Conservation (phyloP, 1,284 basidiomycete species). For the Leccinum subrobustum region DNA sequence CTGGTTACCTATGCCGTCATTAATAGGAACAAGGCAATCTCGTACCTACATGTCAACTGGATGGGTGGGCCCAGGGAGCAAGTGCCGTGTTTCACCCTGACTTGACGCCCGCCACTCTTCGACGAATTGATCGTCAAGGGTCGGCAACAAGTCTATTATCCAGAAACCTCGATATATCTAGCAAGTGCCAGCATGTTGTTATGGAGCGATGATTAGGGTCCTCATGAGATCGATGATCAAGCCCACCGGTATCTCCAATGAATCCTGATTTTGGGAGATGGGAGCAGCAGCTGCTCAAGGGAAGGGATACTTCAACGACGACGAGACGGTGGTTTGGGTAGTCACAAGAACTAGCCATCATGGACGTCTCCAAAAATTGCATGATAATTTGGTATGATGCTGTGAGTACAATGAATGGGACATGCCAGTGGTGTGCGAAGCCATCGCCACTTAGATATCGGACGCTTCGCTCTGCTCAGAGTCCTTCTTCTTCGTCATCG, state of each 20-base stretch:
- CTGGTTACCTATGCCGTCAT: neutral
- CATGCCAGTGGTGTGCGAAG: neutral
- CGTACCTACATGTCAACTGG: neutral
- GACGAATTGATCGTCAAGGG: neutral
- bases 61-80: neutral
- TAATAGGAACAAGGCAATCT: neutral
- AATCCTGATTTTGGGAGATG: neutral
- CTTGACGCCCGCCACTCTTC: neutral
- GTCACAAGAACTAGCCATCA: neutral
- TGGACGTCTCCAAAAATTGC: neutral
- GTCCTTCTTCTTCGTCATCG: slow-evolving; percentile 32
- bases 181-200: neutral
- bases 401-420: slow-evolving; percentile 4
- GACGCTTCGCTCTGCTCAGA: slow-evolving; percentile 18
- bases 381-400: neutral
- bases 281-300: neutral
- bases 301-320: neutral
- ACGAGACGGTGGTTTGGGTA: neutral
- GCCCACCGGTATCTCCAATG: neutral
- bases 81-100: neutral
- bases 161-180: neutral
- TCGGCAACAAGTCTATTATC: neutral
- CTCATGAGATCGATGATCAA: neutral
- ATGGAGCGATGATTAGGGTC: neutral
- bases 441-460: slow-evolving; percentile 6